Conservation (phyloP, 2,329 filamentous ascomycete species). For the Nemania abortiva region DNA sequence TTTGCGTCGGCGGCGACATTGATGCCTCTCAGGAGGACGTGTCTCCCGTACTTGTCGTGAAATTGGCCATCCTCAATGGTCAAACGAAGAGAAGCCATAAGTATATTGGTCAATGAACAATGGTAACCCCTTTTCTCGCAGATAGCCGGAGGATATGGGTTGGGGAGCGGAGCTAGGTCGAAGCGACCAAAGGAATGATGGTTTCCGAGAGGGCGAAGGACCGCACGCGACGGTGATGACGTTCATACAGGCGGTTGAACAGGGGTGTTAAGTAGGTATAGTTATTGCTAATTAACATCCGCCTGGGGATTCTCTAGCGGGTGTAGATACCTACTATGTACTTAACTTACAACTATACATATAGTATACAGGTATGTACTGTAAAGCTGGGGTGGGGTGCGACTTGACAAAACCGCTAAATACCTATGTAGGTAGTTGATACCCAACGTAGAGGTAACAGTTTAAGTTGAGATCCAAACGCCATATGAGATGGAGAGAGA, state of each 20-base stretch:
- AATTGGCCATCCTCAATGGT: slow-evolving; percentile 89
- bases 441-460: background rate
- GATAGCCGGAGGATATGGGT: background rate
- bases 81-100: slow-evolving; percentile 81
- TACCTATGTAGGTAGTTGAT: background rate
- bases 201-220: background rate
- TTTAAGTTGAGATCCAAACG: background rate
- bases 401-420: background rate
- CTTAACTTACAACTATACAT: too few species aligned
- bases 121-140: background rate
- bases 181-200: background rate
- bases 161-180: too few species aligned
- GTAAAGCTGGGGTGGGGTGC: background rate
- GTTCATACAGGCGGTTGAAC: slow-evolving; percentile 13
- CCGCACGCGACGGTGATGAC: slow-evolving; percentile 14
- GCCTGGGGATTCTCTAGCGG: background rate
- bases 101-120: background rate
- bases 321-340: background rate
- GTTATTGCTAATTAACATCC: slow-evolving; percentile 1
- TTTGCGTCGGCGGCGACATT: slow-evolving; percentile 94
- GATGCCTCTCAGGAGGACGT: slow-evolving; percentile 91
- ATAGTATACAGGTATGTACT: too few species aligned
- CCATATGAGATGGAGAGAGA: background rate
- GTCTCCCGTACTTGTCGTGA: slow-evolving; percentile 82
- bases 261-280: too few species aligned